Base-by-base conservation (phyloP, 176 grass and related monocot species). In the Eragrostis nindensis region DNA sequence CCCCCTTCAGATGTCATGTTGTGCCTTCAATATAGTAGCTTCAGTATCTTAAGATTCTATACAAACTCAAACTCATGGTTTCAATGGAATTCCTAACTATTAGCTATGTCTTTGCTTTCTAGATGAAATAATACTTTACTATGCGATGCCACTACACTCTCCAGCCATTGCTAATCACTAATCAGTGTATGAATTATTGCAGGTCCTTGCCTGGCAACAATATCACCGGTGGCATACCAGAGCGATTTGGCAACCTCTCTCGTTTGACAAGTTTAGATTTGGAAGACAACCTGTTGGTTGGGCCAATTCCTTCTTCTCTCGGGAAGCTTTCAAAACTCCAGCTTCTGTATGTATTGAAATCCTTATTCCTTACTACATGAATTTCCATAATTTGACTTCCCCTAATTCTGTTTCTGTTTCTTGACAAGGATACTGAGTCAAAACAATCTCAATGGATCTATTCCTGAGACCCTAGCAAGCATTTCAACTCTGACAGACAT, bases 221-320 rank as follows among this genome's bases (percentile, higher is more conserved):
- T 27, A 90, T 98, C 81, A 90, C 92, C 14, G 95, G 95, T 81
- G 54, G 63, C 59, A 89, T 98, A 89, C 95, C 95, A 11, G 80
- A 83, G 71, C 67, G 87, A 77, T 82, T 92, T 71, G 95, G 95
- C 43, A 94, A 94, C 63, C 82, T 97, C 62, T 92, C 85, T 78
- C 94, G 74, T 73, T 86, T 97, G 83, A 94, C 80, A 56, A 92
- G 29, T 61, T 84, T 98, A 80, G 80, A 85, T 79, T 85, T 98
- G 78, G 87, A 94, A 84, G 74, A 89, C 70, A 98, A 98, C 87
- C 47, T 80, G 14, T 79, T 98, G 60, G 78, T 48, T 86, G 95
- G 95, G 69, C 55, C 73, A 86, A 92, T 98, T 90, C 95, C 95
- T 36, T 67, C 83, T 89, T 92, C 95, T 80, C 85, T 98, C 79